Percentiles rank a stretch among this genome's conserved stretches.
Conservation (phyloP, 768 basidiomycete species). For the Phlegmacium glaucopus region DNA sequence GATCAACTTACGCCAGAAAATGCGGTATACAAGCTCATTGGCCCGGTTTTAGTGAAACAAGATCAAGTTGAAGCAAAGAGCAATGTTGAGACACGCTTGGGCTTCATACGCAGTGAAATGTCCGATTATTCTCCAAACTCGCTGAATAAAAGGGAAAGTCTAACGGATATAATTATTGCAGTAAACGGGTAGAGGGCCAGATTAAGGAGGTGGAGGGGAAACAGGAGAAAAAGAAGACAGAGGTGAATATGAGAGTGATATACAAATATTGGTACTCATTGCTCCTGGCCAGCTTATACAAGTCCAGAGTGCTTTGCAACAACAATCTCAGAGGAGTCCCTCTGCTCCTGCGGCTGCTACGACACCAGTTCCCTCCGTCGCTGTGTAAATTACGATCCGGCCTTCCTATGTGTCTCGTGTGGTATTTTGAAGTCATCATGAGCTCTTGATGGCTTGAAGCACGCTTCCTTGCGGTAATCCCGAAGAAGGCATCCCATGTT, state of each 20-base stretch:
- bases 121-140: constrained; percentile 44
- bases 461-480: constrained; percentile 10
- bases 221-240: constrained; percentile 76
- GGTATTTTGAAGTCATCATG: constrained; percentile 8
- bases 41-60: constrained; percentile 87
- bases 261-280: background rate
- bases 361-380: constrained; percentile 1
- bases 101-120: constrained; percentile 89
- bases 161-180: constrained; percentile 5
- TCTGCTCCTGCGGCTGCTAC: constrained; percentile 9
- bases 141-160: constrained; percentile 1
- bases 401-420: background rate
- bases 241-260: constrained; percentile 46
- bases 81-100: constrained; percentile 87
- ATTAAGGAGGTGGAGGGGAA: constrained; percentile 76
- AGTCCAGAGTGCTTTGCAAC: constrained; percentile 58
- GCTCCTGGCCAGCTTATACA: constrained; percentile 51
- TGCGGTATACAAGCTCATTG: constrained; percentile 85
- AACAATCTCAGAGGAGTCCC: constrained; percentile 25
- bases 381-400: background rate
- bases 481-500: constrained; percentile 8
- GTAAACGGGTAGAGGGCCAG: constrained; percentile 71
- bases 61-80: constrained; percentile 82
- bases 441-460: constrained; percentile 10
- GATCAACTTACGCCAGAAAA: constrained; percentile 68